Evolutionary conservation across 208 protist genomes (phyloP).

Genomic region (Acanthamoeba sp.): DNA sequence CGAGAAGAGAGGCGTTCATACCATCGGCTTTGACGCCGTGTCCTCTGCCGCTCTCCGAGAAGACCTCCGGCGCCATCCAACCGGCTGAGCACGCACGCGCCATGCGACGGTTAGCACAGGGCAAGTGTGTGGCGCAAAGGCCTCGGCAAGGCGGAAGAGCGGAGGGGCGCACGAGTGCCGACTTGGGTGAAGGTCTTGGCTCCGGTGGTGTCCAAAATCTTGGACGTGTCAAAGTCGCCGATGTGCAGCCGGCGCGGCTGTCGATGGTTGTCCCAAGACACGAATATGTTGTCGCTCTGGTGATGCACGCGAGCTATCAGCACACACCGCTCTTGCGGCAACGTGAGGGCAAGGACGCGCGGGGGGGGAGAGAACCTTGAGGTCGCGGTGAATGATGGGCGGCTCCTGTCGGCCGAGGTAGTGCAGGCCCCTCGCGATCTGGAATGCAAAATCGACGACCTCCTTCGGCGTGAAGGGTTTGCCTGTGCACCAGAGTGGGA

Average conservation of each 20-base stretch:
- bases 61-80: slow-evolving; percentile 53
- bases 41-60: background rate
- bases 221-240: slow-evolving; percentile 55
- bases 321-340: background rate
- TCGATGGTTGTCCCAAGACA: slow-evolving; percentile 54
- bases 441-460: slow-evolving; percentile 24
- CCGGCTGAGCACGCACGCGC: background rate
- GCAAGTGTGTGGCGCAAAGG: background rate
- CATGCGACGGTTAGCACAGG: background rate
- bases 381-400: slow-evolving; percentile 45
- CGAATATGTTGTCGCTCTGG: slow-evolving; percentile 66
- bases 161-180: slow-evolving; percentile 3
- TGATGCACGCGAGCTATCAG: background rate
- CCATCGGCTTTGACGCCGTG: slow-evolving; percentile 64
- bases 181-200: slow-evolving; percentile 49
- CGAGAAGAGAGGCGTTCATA: background rate
- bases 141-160: background rate
- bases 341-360: background rate
- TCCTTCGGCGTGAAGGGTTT: slow-evolving; percentile 46
- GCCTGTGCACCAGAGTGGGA: no score
- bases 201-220: background rate
- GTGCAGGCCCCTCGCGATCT: slow-evolving; percentile 25
- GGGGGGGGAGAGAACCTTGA: background rate
- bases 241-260: background rate
- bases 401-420: slow-evolving; percentile 52